Base-by-base conservation (phyloP, 2,329 filamentous ascomycete species). In the Ophiobolus disseminans region DNA sequence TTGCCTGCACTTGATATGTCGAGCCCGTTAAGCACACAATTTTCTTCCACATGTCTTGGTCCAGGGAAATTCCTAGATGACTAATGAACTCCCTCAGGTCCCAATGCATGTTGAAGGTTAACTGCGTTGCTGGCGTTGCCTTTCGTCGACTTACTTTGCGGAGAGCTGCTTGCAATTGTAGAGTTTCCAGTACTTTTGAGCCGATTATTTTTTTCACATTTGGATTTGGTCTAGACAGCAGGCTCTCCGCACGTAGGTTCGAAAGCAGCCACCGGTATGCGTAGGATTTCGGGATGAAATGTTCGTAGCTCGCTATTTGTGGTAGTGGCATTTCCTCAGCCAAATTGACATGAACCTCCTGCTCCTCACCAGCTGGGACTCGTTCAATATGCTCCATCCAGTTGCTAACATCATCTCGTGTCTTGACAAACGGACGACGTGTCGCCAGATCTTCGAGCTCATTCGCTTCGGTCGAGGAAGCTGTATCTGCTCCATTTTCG, bases 1-100 rank as follows among this genome's bases (percentile, higher is more conserved):
- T 34, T 14, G 38, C 36, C 17, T 47, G 44, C 25, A 37, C 44
- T 9, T 35, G 14, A n/a, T 25, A 3, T 20, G 19, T 28, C 20
- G 37, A 16, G 3, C 44, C 44, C 3, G 44, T 47, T 20, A 47
- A 14, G 31, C 44, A 47, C 4, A 40, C 8, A 4, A 47, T 13
- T 3, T 40, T 2, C 2, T 36, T 20, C 20, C 30, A 21, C 1
- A 40, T 35, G n/a, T n/a, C 20, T 35, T 4, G 19, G 13, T 10
- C 19, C 7, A n/a, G 35, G 7, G 1, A 7, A 14, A 22, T 11
- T 6, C n/a, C 35, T 2, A 14, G 16, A 19, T n/a, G 7, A 9
- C 9, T 10, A 36, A 41, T 7, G 14, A 25, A 38, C 8, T 20
- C 19, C 3, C 19, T 7, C 5, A 36, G 19, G 19, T 40, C n/a